Base-by-base conservation (phyloP, 371 early-diverging fungal species). In the Actinomucor elegans region DNA sequence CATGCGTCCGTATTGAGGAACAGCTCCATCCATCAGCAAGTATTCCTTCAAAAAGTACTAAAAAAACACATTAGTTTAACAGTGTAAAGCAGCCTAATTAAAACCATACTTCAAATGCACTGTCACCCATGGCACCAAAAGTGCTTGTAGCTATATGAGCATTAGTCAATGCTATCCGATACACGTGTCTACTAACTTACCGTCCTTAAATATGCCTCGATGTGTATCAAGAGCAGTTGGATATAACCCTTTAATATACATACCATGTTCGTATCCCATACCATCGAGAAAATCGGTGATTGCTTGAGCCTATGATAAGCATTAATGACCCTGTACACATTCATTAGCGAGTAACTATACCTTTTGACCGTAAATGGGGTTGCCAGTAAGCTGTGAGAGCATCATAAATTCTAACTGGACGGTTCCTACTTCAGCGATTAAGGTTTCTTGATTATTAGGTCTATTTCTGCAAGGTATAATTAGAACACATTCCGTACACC, bases 351-450 rank as follows among this genome's bases (percentile, higher is more conserved):
- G 17, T 32, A 21, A 4, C 14, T 45, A 35, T 69, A 79, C 86
- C 77, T 77, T 82, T 59, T 80, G 48, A 10, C 77, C 74, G 56
- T 83, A 91, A 4, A 70, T 57, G 9, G 75, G 67, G 44, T 91
- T 74, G 1, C 84, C 80, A 0, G 92, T 89, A 33, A 93, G 74
- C 27, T 84, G 65, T 4, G 88, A 82, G 23, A 97, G 74, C 33
- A 85, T 75, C 37, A 89, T 85, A 61, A 93, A 92, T 69, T 98
- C 98, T 28, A 98, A 64, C 43, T 94, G 81, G 18, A 97, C 65
- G 0, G 94, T 87, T 4, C 94, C 94, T 12, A 91, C 85, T 50
- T 95, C 95, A 2, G 96, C 96, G 23, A 94, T 45, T 11, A 72
- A 49, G 14, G 66, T 61, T 14, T 51, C 48, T 31, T 49, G 48